Evolutionary conservation across 2,329 filamentous ascomycete species (phyloP).

Genomic region (Teratosphaeriaceae sp.): DNA sequence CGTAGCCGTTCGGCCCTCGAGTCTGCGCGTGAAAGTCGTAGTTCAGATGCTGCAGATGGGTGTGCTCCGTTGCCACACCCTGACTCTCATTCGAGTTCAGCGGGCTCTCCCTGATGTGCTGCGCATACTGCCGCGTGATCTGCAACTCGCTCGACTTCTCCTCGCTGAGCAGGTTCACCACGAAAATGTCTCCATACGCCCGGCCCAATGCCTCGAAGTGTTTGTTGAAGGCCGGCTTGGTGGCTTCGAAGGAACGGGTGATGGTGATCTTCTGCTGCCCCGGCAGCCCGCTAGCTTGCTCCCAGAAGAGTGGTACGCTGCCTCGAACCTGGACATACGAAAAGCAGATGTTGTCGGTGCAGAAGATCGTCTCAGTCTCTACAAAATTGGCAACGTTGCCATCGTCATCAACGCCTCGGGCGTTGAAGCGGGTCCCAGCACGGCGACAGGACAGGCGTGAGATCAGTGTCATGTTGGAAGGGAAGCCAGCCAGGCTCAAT

Average conservation of each 20-base stretch:
- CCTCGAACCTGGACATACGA: slow-evolving; percentile 91
- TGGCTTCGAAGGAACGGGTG: slow-evolving; percentile 81
- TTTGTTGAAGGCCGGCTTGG: slow-evolving; percentile 90
- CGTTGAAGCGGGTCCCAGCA: slow-evolving; percentile 93
- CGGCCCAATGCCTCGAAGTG: slow-evolving; percentile 85
- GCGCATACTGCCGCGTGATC: slow-evolving; percentile 70
- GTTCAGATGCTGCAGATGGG: slow-evolving; percentile 72
- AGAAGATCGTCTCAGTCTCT: slow-evolving; percentile 93
- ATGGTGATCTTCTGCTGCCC: slow-evolving; percentile 92
- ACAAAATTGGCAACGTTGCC: slow-evolving; percentile 98
- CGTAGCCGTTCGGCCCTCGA: slow-evolving; percentile 76
- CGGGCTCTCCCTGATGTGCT: slow-evolving; percentile 68
- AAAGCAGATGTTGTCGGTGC: slow-evolving; percentile 72
- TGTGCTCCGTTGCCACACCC: slow-evolving; percentile 57
- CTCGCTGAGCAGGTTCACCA: slow-evolving; percentile 90
- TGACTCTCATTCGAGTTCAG: slow-evolving; percentile 49
- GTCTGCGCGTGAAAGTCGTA: slow-evolving; percentile 98
- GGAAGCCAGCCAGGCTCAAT: slow-evolving; percentile 59
- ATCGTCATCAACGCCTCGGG: slow-evolving; percentile 95
- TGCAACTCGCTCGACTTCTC: slow-evolving; percentile 82
- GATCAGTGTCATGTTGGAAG: slow-evolving; percentile 80
- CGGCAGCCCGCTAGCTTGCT: slow-evolving; percentile 81
- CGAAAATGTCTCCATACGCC: slow-evolving; percentile 82
- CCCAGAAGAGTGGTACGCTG: slow-evolving; percentile 95
- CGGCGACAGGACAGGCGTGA: slow-evolving; percentile 84